These are phyloP conservation scores for Entomortierella chlamydospora DNA, from an alignment of 192 early-diverging fungal genomes.

Conservation along the genomic window DNA sequence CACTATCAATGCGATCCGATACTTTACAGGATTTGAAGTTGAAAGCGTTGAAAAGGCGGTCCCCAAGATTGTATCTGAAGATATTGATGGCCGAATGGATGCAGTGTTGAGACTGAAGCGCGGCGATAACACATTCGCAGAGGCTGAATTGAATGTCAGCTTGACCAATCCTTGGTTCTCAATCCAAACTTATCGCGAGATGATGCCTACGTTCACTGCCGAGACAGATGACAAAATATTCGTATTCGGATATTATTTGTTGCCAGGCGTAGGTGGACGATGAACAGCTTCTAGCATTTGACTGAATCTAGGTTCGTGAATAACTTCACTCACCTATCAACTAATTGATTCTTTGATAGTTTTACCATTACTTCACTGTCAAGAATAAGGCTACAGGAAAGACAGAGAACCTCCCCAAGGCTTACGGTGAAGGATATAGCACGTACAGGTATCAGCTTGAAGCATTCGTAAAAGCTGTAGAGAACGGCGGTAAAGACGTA, in stretches of 20 bases:
- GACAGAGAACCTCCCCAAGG: conserved; percentile 28
- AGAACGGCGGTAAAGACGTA: conserved; percentile 12
- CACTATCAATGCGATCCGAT: conserved; percentile 42
- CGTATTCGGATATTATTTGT: conserved; percentile 30
- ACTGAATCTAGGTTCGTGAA: background rate
- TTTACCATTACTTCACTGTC: conserved; percentile 47
- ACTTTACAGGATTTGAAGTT: conserved; percentile 40
- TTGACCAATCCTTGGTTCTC: conserved; percentile 35
- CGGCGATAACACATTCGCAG: background rate
- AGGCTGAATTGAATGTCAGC: conserved; percentile 12
- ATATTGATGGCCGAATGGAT: conserved; percentile 43
- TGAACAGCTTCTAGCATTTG: background rate
- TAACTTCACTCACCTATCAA: too few relatives aligned
- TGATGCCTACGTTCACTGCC: conserved; percentile 10
- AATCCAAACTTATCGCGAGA: conserved; percentile 10
- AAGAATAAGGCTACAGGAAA: conserved; percentile 51
- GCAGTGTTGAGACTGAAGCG: conserved; percentile 22
- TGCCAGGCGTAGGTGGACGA: conserved; percentile 23
- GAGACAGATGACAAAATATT: conserved; percentile 53
- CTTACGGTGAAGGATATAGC: conserved; percentile 33
- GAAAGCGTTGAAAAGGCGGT: conserved; percentile 26
- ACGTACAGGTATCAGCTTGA: conserved; percentile 51
- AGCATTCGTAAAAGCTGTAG: conserved; percentile 45
- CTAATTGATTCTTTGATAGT: too few relatives aligned
- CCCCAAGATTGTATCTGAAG: conserved; percentile 15